phyloP scores from a whole-genome alignment of 2,329 filamentous ascomycete species.

The Trichoderma gracile region DNA sequence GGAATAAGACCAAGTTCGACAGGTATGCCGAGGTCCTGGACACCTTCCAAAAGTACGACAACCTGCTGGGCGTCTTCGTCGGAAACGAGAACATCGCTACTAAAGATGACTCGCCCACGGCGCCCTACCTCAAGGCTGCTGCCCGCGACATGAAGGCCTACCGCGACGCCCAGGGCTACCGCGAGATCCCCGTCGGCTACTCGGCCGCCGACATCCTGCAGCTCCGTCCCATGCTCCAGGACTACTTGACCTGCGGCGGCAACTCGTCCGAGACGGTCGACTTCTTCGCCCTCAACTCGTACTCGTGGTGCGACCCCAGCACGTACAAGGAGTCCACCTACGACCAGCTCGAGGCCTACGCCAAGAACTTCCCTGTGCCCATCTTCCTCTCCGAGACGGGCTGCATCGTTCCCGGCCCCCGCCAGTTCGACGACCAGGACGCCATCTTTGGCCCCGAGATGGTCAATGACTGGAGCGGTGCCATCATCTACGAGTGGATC shows the following conservation, averaged over 20 bases:
- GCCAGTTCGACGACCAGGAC: constrained; percentile 69
- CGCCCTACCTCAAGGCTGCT: constrained; percentile 82
- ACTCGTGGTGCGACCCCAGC: constrained; percentile 71
- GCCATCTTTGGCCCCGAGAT: constrained; percentile 76
- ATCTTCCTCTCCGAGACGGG: constrained; percentile 91
- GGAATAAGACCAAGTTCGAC: constrained; percentile 71
- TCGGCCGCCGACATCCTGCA: constrained; percentile 81
- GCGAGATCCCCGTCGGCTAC: constrained; percentile 82
- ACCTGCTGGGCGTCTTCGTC: constrained; percentile 80
- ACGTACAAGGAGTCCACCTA: constrained; percentile 68
- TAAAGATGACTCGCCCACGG: constrained; percentile 60
- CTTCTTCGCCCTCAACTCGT: constrained; percentile 84
- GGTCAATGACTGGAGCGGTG: constrained; percentile 68
- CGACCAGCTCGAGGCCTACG: constrained; percentile 63
- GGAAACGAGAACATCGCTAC: constrained; percentile 83
- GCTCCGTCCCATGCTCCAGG: constrained; percentile 60
- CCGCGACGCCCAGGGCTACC: constrained; percentile 72
- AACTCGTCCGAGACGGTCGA: constrained; percentile 71
- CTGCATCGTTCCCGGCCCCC: constrained; percentile 66
- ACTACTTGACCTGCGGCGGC: constrained; percentile 76
- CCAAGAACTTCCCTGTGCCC: constrained; percentile 72
- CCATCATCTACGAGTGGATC: constrained; percentile 90
- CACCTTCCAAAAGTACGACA: constrained; percentile 73
- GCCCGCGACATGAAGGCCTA: constrained; percentile 81
- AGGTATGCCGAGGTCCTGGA: constrained; percentile 73